These are phyloP conservation scores for Diaporthe capsici DNA, from an alignment of 2,329 filamentous ascomycete genomes.

Conservation along the genomic window DNA sequence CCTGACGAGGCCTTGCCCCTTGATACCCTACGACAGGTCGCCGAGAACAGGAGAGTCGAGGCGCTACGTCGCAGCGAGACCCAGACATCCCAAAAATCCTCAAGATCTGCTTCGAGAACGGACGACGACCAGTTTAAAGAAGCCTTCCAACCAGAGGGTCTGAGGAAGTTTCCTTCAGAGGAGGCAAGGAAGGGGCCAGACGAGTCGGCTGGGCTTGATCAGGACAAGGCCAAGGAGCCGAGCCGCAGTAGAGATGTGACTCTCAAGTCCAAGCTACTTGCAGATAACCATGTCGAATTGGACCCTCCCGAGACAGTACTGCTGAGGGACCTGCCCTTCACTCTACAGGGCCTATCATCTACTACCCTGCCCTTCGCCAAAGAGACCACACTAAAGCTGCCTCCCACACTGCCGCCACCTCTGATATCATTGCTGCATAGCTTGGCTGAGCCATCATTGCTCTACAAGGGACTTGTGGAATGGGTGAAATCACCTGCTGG, in stretches of 20 bases:
- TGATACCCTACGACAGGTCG: conserved; percentile 56
- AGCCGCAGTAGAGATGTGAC: conserved; percentile 63
- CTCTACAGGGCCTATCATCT: conserved; percentile 91
- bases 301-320: conserved; percentile 76
- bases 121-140: conserved; percentile 67
- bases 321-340: conserved; percentile 89
- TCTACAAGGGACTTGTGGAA: conserved; percentile 84
- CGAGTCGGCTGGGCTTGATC: conserved; percentile 50
- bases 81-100: conserved; percentile 50
- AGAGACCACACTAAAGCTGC: conserved; percentile 79
- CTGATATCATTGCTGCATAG: conserved; percentile 90
- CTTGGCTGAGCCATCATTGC: conserved; percentile 91
- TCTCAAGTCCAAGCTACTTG: conserved; percentile 70
- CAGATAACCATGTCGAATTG: conserved; percentile 69
- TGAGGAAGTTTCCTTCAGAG: conserved; percentile 60
- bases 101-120: conserved; percentile 53
- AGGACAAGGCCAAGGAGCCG: conserved; percentile 48
- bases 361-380: conserved; percentile 84
- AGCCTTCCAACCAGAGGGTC: conserved; percentile 68
- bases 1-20: conserved; percentile 66
- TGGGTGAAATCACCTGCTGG: conserved; percentile 88
- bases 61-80: conserved; percentile 35
- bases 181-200: conserved; percentile 55
- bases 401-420: conserved; percentile 83
- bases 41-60: conserved; percentile 46